Conservation (phyloP, 768 basidiomycete species). For the Rhodosporidiobolus sp. region DNA sequence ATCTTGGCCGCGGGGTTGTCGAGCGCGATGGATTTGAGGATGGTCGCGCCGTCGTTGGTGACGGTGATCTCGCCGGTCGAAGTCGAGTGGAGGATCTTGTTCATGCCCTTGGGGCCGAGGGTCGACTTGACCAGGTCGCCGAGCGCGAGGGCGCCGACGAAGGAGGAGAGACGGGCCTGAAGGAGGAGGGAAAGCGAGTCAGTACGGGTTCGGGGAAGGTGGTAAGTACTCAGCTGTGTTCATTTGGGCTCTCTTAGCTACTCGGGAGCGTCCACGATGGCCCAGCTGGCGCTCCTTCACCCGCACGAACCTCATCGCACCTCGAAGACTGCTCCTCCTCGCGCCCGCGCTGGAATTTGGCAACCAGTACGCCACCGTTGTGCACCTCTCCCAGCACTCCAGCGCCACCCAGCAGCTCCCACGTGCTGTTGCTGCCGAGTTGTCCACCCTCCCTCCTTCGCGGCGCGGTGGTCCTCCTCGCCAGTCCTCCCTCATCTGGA, state of each 20-base stretch:
- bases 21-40: conserved; percentile 92
- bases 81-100: conserved; percentile 93
- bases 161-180: conserved; percentile 91
- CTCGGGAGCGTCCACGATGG: not conserved
- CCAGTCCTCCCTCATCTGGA: not conserved
- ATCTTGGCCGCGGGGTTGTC: conserved; percentile 99
- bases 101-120: conserved; percentile 98
- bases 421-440: too few species aligned
- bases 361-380: too few species aligned
- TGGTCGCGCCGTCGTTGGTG: conserved; percentile 98
- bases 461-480: not conserved
- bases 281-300: not conserved
- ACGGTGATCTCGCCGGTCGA: conserved; percentile 90
- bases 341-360: too few species aligned
- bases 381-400: too few species aligned
- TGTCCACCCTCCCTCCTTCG: too few species aligned
- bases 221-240: not conserved
- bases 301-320: conserved; percentile 6
- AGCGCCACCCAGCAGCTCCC: too few species aligned
- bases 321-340: not conserved
- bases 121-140: conserved; percentile 99
- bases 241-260: not conserved
- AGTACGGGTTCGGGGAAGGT: not conserved
- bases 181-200: not conserved
- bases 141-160: conserved; percentile 93